These are phyloP conservation scores for Cyberlindnera americana DNA, from an alignment of 805 yeast genomes.

Conservation along the genomic window DNA sequence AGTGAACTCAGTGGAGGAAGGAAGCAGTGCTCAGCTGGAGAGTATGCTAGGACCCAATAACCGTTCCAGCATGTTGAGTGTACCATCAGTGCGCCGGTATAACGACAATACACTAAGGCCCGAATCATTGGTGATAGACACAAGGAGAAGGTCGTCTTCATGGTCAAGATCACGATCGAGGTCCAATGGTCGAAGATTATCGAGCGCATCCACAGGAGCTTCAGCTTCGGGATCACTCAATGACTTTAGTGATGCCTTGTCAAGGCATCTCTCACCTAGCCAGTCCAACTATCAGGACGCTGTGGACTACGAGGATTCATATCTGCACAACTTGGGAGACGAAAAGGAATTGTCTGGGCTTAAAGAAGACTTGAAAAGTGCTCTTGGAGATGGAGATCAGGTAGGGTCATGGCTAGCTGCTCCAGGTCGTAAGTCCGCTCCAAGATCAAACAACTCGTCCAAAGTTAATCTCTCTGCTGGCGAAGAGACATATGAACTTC, in stretches of 20 bases:
- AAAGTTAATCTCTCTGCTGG: constrained; percentile 4
- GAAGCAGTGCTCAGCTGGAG: neutral
- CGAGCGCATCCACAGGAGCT: neutral
- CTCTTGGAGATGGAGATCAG: constrained; percentile 15
- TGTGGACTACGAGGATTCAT: constrained; percentile 9
- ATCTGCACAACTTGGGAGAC: constrained; percentile 14
- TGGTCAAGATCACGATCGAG: constrained; percentile 7
- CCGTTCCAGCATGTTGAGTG: neutral
- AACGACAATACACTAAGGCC: constrained; percentile 2
- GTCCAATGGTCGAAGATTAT: constrained; percentile 1
- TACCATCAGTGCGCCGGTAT: neutral
- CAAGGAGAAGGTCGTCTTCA: constrained; percentile 1
- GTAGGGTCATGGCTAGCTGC: constrained; percentile 22
- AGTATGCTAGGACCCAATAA: neutral
- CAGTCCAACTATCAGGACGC: constrained; percentile 8
- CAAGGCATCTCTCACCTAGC: neutral
- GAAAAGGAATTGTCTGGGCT: constrained; percentile 13
- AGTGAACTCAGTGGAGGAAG: neutral
- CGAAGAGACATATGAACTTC: constrained; percentile 8
- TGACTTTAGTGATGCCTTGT: neutral
- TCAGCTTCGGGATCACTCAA: constrained; percentile 3
- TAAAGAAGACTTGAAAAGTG: constrained; percentile 22
- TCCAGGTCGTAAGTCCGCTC: constrained; percentile 1
- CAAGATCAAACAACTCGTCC: constrained; percentile 7
- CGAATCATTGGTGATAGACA: neutral